Evolutionary conservation across 805 yeast genomes (phyloP).

Genomic region (Pichia insulana): DNA sequence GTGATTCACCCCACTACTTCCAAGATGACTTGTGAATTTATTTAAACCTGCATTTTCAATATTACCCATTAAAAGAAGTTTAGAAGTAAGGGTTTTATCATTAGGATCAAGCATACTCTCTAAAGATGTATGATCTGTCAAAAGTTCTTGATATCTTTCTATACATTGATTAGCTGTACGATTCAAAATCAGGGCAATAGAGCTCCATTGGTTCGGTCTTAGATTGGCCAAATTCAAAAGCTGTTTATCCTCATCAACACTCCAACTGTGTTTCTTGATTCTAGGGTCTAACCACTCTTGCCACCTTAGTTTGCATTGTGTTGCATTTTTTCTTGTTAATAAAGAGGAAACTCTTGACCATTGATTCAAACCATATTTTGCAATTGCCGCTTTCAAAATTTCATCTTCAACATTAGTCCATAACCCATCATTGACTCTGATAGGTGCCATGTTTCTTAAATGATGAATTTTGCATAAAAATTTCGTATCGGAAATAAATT

Average conservation of each 20-base stretch:
- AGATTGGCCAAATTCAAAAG: slow-evolving; percentile 56
- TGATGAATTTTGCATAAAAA: too few relatives aligned
- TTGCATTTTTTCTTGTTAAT: slow-evolving; percentile 75
- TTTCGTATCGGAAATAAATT: too few relatives aligned
- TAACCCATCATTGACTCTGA: slow-evolving; percentile 77
- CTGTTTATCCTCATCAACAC: slow-evolving; percentile 65
- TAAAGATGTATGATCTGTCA: slow-evolving; percentile 38
- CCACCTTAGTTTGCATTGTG: slow-evolving; percentile 93
- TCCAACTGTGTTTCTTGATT: slow-evolving; percentile 59
- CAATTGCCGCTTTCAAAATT: slow-evolving; percentile 79
- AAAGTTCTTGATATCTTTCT: slow-evolving; percentile 68
- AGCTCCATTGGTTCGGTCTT: slow-evolving; percentile 91
- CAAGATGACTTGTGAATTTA: slow-evolving; percentile 23
- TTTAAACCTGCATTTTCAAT: slow-evolving; percentile 2
- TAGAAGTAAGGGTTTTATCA: slow-evolving; percentile 5
- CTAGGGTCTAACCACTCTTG: slow-evolving; percentile 75
- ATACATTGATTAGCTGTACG: slow-evolving; percentile 83
- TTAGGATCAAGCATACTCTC: slow-evolving; percentile 22
- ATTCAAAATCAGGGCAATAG: slow-evolving; percentile 73
- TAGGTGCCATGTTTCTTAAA: slow-evolving; percentile 56
- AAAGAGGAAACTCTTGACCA: slow-evolving; percentile 92
- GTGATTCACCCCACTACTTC: slow-evolving; percentile 59
- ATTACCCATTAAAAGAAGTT: slow-evolving; percentile 20
- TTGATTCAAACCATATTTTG: slow-evolving; percentile 88
- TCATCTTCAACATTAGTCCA: slow-evolving; percentile 88